Percentiles rank a stretch among this genome's conserved stretches.
Evolutionary conservation across 306 rosid genomes (phyloP).

Genomic region (Dalbergia cultrata): DNA sequence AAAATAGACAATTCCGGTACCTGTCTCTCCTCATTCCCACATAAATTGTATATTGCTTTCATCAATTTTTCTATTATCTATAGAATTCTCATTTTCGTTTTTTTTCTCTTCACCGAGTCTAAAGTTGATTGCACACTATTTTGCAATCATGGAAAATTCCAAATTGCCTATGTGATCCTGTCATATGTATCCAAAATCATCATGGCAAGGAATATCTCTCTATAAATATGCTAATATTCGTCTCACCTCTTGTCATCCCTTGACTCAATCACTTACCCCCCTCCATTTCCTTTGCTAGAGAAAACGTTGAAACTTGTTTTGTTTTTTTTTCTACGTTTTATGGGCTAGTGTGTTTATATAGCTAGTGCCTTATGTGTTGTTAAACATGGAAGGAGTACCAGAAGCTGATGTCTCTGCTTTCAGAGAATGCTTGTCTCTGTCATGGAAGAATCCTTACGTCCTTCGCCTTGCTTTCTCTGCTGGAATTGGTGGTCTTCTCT

Average conservation of each 20-base stretch:
- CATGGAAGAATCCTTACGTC: slow-evolving; percentile 59
- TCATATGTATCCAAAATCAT: slow-evolving; percentile 21
- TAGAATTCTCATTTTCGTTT: background rate
- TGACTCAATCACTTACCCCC: background rate
- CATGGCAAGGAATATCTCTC: background rate
- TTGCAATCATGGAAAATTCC: slow-evolving; percentile 16
- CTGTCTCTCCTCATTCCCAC: slow-evolving; percentile 31
- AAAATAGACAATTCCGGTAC: slow-evolving; percentile 9
- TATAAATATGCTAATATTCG: slow-evolving; percentile 50
- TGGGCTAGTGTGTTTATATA: background rate
- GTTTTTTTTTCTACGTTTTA: background rate
- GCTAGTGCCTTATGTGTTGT: background rate
- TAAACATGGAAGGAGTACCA: slow-evolving; percentile 54
- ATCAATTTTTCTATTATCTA: background rate
- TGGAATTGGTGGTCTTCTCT: slow-evolving; percentile 64
- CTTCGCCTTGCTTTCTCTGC: slow-evolving; percentile 65
- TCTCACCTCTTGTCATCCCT: slow-evolving; percentile 29
- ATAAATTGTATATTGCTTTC: background rate
- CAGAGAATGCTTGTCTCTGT: slow-evolving; percentile 56
- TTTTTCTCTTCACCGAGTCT: too few relatives aligned
- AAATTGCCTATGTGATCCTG: slow-evolving; percentile 30
- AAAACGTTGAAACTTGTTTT: background rate
- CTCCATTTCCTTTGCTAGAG: background rate
- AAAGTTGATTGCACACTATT: background rate
- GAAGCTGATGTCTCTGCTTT: slow-evolving; percentile 60